A percentile compares a stretch with the other conserved stretches of the same genome.
Evolutionary conservation across 2,329 filamentous ascomycete genomes (phyloP).

Genomic region (Clonostachys rhizophaga): DNA sequence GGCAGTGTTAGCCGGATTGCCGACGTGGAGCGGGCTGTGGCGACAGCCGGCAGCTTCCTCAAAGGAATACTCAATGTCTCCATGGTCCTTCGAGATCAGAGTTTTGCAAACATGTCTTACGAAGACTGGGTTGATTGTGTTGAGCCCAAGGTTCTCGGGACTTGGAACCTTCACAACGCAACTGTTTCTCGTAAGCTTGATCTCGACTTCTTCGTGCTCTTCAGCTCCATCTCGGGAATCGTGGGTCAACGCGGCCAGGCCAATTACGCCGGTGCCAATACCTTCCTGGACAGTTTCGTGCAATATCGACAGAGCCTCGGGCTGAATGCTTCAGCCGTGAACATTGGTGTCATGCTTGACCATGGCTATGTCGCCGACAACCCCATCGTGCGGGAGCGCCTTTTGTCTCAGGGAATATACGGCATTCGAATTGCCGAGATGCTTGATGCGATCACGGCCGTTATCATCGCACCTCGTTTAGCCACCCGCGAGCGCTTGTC

Average conservation of each 20-base stretch:
- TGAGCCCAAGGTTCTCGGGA: constrained; percentile 23
- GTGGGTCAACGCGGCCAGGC: constrained; percentile 21
- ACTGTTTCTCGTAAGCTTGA: not conserved
- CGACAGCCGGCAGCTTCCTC: constrained; percentile 16
- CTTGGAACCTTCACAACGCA: constrained; percentile 24
- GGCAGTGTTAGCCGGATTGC: constrained; percentile 22
- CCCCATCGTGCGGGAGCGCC: not conserved
- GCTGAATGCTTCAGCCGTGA: not conserved
- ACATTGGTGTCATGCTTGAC: not conserved
- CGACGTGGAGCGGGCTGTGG: constrained; percentile 16
- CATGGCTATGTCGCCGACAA: not conserved
- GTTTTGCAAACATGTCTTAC: constrained; percentile 20
- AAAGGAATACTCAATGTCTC: constrained; percentile 32
- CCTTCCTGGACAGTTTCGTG: constrained; percentile 27
- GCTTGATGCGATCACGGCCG: not conserved
- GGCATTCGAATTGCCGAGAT: not conserved
- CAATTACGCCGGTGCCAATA: constrained; percentile 31
- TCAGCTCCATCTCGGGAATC: constrained; percentile 19
- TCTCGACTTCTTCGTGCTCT: constrained; percentile 25
- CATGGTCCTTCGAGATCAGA: constrained; percentile 21
- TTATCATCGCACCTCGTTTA: not conserved
- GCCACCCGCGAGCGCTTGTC: no score
- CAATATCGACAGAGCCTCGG: constrained; percentile 7
- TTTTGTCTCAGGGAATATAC: not conserved
- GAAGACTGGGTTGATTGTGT: constrained; percentile 17